Evolutionary conservation across 495 filamentous ascomycete species (phyloP).

Genomic region (Cenococcum geophilum): DNA sequence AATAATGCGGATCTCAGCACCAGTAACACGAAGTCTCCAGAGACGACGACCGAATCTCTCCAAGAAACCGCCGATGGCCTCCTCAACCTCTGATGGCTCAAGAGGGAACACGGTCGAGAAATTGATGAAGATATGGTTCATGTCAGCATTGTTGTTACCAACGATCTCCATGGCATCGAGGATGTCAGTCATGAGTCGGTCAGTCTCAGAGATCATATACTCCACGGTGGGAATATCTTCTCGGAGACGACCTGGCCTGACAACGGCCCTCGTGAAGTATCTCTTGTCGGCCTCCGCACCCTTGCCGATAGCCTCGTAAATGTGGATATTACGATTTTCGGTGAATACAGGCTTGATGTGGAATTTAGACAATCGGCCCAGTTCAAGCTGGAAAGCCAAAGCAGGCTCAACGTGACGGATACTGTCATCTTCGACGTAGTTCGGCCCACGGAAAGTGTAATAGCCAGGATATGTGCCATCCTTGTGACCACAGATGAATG

Average conservation of each 20-base stretch:
- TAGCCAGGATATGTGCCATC: conserved; percentile 95
- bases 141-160: conserved; percentile 97
- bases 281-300: conserved; percentile 90
- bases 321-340: conserved; percentile 97
- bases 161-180: conserved; percentile 96
- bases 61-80: conserved; percentile 89
- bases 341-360: conserved; percentile 97
- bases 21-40: conserved; percentile 94
- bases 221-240: conserved; percentile 97
- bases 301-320: conserved; percentile 95
- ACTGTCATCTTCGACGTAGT: conserved; percentile 82
- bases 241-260: conserved; percentile 83
- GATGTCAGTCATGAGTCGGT: conserved; percentile 95
- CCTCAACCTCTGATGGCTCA: conserved; percentile 81
- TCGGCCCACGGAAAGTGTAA: conserved; percentile 93
- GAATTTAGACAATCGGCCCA: conserved; percentile 91
- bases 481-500: conserved; percentile 92
- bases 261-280: conserved; percentile 94
- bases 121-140: conserved; percentile 99
- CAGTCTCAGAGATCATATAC: conserved; percentile 95
- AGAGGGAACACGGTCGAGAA: conserved; percentile 94
- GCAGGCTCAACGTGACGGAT: conserved; percentile 97
- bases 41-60: conserved; percentile 92
- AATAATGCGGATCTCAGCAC: conserved; percentile 96
- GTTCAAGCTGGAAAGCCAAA: conserved; percentile 94